phyloP scores from a whole-genome alignment of 176 grass and related monocot species.

The Thalia dealbata region DNA sequence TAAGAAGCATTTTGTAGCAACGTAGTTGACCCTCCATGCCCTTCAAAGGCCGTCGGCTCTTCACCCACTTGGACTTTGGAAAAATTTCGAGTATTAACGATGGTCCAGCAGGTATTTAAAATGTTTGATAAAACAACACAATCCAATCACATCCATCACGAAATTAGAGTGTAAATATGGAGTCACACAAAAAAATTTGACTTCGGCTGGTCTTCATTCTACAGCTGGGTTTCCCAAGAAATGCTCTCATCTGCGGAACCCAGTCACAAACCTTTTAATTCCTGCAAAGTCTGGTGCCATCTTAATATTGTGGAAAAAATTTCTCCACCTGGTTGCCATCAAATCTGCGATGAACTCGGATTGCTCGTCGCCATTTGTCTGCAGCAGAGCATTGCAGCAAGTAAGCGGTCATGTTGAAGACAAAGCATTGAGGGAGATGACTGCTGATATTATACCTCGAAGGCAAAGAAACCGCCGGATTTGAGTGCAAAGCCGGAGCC shows the following conservation, averaged over 20 bases:
- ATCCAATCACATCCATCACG: background rate
- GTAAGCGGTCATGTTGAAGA: background rate
- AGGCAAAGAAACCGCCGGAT: constrained; percentile 88
- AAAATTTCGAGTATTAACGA: no score
- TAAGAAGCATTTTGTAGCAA: no score
- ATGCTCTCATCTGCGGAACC: constrained; percentile 46
- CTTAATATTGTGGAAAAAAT: constrained; percentile 40
- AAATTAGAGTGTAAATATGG: background rate
- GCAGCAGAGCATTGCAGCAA: background rate
- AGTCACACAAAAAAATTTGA: background rate
- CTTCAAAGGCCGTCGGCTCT: no score
- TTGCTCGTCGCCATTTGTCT: constrained; percentile 86
- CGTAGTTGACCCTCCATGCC: no score
- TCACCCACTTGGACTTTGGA: no score
- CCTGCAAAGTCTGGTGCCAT: constrained; percentile 59
- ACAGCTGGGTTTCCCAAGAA: background rate
- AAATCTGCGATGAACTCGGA: constrained; percentile 57
- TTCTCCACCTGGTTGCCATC: constrained; percentile 44
- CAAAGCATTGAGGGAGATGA: background rate
- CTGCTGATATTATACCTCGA: constrained; percentile 48
- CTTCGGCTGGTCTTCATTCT: background rate
- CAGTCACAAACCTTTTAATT: constrained; percentile 69
- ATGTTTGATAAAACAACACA: background rate
- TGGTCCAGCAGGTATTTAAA: no score
- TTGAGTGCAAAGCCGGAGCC: constrained; percentile 44